Percentiles rank a stretch among this genome's conserved stretches.
These are phyloP conservation scores for Phytophthora nicotianae DNA, from an alignment of 352 stramenopile species.

Conservation along the genomic window DNA sequence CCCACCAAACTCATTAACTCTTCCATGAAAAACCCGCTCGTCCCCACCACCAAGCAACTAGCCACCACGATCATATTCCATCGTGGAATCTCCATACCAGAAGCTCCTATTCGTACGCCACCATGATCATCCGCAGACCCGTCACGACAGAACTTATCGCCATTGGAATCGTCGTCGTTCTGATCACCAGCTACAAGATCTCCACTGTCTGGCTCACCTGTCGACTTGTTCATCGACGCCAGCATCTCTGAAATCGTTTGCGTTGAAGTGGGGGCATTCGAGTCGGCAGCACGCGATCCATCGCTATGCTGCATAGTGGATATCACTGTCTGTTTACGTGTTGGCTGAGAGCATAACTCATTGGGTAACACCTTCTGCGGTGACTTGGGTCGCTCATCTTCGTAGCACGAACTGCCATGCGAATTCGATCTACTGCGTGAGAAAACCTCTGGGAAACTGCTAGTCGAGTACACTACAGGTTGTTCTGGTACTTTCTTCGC, in stretches of 20 bases:
- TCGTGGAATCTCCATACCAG: constrained; percentile 29
- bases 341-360: constrained; percentile 18
- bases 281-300: constrained; percentile 11
- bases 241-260: constrained; percentile 33
- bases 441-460: constrained; percentile 29
- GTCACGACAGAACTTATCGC: too few relatives aligned
- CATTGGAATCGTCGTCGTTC: constrained; percentile 2
- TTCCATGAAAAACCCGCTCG: constrained; percentile 61
- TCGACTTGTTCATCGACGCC: constrained; percentile 21
- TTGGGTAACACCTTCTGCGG: constrained; percentile 12
- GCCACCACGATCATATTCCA: constrained; percentile 54
- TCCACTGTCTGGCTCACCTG: neutral
- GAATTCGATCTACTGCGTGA: constrained; percentile 18
- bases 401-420: constrained; percentile 16
- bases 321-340: constrained; percentile 13
- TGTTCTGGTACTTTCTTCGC: constrained; percentile 22
- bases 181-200: constrained; percentile 20
- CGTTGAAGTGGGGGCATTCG: constrained; percentile 20
- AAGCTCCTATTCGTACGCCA: constrained; percentile 1
- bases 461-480: constrained; percentile 29
- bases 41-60: constrained; percentile 46
- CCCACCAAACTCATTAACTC: constrained; percentile 45
- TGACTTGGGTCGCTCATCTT: constrained; percentile 4
- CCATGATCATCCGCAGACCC: too few relatives aligned
- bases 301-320: constrained; percentile 20